Base-by-base conservation (phyloP, 169 alveolate genomes). In the Besnoitia besnoiti region DNA sequence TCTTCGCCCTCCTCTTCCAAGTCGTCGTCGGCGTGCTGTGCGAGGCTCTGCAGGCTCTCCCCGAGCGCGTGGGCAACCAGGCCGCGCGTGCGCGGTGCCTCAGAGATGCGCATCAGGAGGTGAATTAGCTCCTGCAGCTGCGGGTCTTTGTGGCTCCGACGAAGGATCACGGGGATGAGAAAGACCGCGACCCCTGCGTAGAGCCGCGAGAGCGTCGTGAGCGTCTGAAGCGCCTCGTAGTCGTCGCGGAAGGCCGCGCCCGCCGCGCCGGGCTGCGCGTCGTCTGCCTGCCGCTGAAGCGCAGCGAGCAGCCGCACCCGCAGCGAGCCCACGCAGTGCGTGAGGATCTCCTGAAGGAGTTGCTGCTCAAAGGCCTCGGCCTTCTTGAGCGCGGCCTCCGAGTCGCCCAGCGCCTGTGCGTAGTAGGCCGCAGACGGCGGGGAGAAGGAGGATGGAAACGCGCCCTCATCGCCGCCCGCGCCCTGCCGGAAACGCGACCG, bases 51-150 rank as follows among this genome's bases (percentile, higher is more conserved):
- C 62, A 19, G 30, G 62, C 39, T 35, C 46, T 14, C 46, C 39
- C 12, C 80, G 42, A 35, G 47, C 39, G 44, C 80, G 24, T 30
- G 47, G 14, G 80, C 40, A 42, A 33, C 80, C 24, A 35, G 19
- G 30, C 80, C 46, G 80, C 80, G 47, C 39, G 80, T 35, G 21
- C 46, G 47, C 3, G 80, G 47, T 2, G 47, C 40, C 80, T 35
- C 39, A 1, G 44, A 30, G 44, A 33, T 30, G 1, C n/a, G 14
- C 42, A 30, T 35, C 42, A 35, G 44, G 44, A 35, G 80, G 47
- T 67, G 80, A 16, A 33, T 42, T 2, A 33, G 80, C n/a, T 30
- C 80, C 39, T 67, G 80, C 80, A 67, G 80, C 80, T 35, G 80
- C 46, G 80, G 21, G 80, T 67, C 46, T 5, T 7, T 67, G 80